Base-by-base conservation (phyloP, 768 basidiomycete genomes). In the Chalciporus sphaerocephalus region DNA sequence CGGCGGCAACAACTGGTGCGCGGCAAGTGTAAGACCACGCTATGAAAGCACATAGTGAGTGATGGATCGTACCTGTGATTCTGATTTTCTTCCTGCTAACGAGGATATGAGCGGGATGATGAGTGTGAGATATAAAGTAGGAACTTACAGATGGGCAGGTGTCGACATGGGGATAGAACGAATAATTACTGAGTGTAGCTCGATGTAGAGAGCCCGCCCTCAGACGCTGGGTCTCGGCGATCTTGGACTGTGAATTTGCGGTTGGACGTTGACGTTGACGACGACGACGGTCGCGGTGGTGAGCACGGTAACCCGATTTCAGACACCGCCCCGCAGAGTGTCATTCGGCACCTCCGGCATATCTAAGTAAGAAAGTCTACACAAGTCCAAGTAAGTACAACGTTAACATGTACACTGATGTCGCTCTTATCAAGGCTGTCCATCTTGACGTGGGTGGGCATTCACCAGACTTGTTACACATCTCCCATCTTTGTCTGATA, bases 1-100 rank as follows among this genome's bases (percentile, higher is more conserved):
- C 93, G 37, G 92, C 96, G 45, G 96, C 95, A 52, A 99, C 93
- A 51, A 94, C 93, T 96, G 57, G 23, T 4, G 46, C 40, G 44
- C 2, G 41, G 48, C 52, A 16, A 47, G 28, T 42, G 17, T n/a
- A n/a, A n/a, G n/a, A n/a, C n/a, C n/a, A n/a, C n/a, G 22, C n/a
- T 20, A 7, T 11, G 18, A 35, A 38, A 18, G 12, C 27, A 9
- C 18, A 32, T 32, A 24, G 22, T 27, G 38, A 42, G 21, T 10
- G 37, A 20, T 7, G 28, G 38, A 42, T 59, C 74, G 35, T 17
- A 86, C 87, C 86, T 52, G 87, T 89, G 48, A 89, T 71, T 65
- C 87, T 79, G 51, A 91, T 86, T 72, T 83, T 85, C 76, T 85
- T 85, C 52, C 74, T 76, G 58, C 79, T 66, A 37, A n/a, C 6